Evolutionary conservation across 2,329 filamentous ascomycete genomes (phyloP), one percentile per base, ranked within the genome.

Genomic region (Scedosporium aurantiacum): DNA sequence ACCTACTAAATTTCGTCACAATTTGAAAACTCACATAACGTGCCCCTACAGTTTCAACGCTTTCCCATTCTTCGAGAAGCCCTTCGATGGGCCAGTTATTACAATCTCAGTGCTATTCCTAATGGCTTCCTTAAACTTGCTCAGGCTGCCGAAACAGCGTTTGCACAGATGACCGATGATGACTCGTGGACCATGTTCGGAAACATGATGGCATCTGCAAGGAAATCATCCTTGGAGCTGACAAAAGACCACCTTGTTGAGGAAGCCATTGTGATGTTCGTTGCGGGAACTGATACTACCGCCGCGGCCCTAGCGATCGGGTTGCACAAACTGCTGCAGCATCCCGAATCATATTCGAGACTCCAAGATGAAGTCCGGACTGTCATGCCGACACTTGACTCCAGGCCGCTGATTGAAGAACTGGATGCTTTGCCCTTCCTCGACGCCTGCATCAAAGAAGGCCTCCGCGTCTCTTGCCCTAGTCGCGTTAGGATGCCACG

Each of bases 401-500:
- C 50, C 14, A 55, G 21, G n/a, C 56, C 60, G 43, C 32, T 28
- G 2, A 21, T 61, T 21, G 60, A 61, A 41, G 7, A 18, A 2
- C 60, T 63, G 12, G 60, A 56, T 32, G 21, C 43, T 12, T 25
- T 63, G 8, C 60, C 60, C 21, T 41, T 63, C 6, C 62, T 63
- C 8, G 61, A 61, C 18, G 62, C 62, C 10, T 56, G 58, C 1
- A 16, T 63, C 23, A 63, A 61, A 27, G 62, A 63, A 50, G 62
- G 62, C 5, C n/a, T 63, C n/a, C 62, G 62, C n/a, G 56, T 63
- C 1, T 61, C 62, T 2, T 61, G 60, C 28, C 62, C 62, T 5
- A 61, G 57, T 21, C 62, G 62, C 8, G 55, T 55, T n/a, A 55
- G 61, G 6, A 63, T 63, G 62, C 62, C 62, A 8, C 58, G 62